Conservation (phyloP, 257 asterid species). For the Avicennia marina region DNA sequence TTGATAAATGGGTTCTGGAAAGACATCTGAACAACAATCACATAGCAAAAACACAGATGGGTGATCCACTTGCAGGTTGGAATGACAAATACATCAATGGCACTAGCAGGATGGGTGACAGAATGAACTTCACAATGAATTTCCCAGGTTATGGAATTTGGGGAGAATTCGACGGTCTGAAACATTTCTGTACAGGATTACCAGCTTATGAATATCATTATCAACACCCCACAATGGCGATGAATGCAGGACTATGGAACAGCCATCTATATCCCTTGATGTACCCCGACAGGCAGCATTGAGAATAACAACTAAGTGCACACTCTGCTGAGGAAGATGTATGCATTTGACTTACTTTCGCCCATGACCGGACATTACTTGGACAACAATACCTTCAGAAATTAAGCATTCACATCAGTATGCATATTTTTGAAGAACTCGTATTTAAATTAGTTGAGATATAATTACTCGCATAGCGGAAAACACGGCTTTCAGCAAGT, state of each 20-base stretch:
- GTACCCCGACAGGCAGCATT: constrained; percentile 14
- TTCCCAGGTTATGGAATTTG: constrained; percentile 15
- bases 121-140: constrained; percentile 10
- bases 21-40: constrained; percentile 19
- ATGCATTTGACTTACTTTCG: constrained; percentile 19
- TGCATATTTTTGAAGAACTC: background rate
- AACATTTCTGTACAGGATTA: constrained; percentile 11
- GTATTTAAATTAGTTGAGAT: background rate
- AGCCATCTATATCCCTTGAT: constrained; percentile 24
- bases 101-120: constrained; percentile 7
- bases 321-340: constrained; percentile 17
- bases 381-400: background rate
- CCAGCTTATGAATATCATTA: constrained; percentile 21
- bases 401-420: background rate
- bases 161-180: constrained; percentile 5
- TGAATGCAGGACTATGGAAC: constrained; percentile 30
- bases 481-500: too few species aligned
- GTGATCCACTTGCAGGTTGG: constrained; percentile 18
- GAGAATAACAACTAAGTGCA: constrained; percentile 17
- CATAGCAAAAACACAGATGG: constrained; percentile 10
- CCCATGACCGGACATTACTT: constrained; percentile 4
- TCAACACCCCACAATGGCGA: constrained; percentile 19
- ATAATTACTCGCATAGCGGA: background rate
- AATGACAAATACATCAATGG: constrained; percentile 15
- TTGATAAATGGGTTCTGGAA: constrained; percentile 18